A percentile compares a stretch with the other conserved stretches of the same genome.
These are phyloP conservation scores for Senna siamea DNA, from an alignment of 306 rosid species.

Conservation along the genomic window DNA sequence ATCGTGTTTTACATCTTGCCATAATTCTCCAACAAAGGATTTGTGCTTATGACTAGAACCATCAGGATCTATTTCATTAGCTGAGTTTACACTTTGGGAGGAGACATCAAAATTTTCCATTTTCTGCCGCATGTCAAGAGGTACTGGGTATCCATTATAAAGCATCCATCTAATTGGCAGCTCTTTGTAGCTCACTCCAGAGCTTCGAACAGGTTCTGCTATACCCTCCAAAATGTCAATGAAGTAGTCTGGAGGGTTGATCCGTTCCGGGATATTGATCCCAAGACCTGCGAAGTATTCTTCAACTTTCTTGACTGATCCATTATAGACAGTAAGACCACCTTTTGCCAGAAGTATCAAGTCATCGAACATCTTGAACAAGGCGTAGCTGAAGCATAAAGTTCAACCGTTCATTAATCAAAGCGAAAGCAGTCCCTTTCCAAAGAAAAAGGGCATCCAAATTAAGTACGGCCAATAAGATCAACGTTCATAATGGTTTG, in stretches of 20 bases:
- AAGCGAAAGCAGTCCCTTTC: constrained; percentile 3
- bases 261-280: constrained; percentile 77
- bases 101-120: constrained; percentile 40
- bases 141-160: constrained; percentile 75
- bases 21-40: constrained; percentile 84
- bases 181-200: constrained; percentile 60
- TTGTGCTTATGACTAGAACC: constrained; percentile 45
- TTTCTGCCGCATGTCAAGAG: constrained; percentile 74
- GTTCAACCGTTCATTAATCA: constrained; percentile 34
- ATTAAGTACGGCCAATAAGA: constrained; percentile 4
- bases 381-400: constrained; percentile 74
- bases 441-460: background rate
- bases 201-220: constrained; percentile 50
- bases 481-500: constrained; percentile 17
- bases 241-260: constrained; percentile 91
- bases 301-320: constrained; percentile 79
- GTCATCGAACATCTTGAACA: constrained; percentile 98
- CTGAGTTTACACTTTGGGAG: constrained; percentile 41
- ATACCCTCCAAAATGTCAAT: constrained; percentile 96
- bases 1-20: constrained; percentile 77
- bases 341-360: constrained; percentile 96
- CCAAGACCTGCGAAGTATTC: constrained; percentile 84
- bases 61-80: constrained; percentile 42
- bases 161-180: constrained; percentile 94
- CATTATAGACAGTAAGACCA: constrained; percentile 93